Evolutionary conservation across 768 basidiomycete genomes (phyloP).

Genomic region (Kwoniella sp.): DNA sequence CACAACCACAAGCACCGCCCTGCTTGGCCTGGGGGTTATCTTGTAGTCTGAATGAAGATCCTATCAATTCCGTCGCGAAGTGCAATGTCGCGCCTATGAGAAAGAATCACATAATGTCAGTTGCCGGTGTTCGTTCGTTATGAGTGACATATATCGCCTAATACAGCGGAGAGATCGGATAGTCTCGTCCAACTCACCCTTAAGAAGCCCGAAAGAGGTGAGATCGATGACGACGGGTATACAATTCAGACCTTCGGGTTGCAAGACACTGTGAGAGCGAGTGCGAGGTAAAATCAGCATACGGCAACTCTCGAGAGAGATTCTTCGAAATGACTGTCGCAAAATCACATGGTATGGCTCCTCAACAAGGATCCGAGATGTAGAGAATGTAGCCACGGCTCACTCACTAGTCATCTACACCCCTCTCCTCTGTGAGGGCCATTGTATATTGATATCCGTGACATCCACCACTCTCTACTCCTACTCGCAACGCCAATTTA

Average conservation of each 20-base stretch:
- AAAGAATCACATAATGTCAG: background rate
- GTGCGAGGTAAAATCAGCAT: too few relatives aligned
- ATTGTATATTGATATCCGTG: conserved; percentile 97
- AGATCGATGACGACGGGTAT: conserved; percentile 73
- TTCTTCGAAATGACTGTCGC: too few relatives aligned
- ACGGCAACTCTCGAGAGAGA: too few relatives aligned
- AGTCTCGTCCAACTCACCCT: conserved; percentile 57
- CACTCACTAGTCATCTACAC: conserved; percentile 82
- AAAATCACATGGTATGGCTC: too few relatives aligned
- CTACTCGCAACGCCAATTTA: conserved; percentile 71
- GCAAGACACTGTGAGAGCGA: conserved; percentile 31
- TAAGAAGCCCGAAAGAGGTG: conserved; percentile 77
- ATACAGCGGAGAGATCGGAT: too few relatives aligned
- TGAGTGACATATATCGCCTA: too few relatives aligned
- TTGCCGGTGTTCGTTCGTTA: too few relatives aligned
- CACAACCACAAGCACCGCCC: conserved; percentile 89
- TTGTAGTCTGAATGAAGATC: conserved; percentile 78
- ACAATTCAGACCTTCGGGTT: conserved; percentile 43
- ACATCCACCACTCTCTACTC: conserved; percentile 91
- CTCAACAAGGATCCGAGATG: too few relatives aligned
- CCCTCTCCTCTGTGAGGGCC: conserved; percentile 67
- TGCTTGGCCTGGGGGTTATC: conserved; percentile 85
- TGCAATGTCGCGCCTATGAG: conserved; percentile 72
- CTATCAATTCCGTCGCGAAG: conserved; percentile 91
- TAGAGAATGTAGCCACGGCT: too few relatives aligned